Evolutionary conservation across 2,329 filamentous ascomycete species (phyloP), one percentile per base, ranked within the genome.

Genomic region (Penicillium crustosum): DNA sequence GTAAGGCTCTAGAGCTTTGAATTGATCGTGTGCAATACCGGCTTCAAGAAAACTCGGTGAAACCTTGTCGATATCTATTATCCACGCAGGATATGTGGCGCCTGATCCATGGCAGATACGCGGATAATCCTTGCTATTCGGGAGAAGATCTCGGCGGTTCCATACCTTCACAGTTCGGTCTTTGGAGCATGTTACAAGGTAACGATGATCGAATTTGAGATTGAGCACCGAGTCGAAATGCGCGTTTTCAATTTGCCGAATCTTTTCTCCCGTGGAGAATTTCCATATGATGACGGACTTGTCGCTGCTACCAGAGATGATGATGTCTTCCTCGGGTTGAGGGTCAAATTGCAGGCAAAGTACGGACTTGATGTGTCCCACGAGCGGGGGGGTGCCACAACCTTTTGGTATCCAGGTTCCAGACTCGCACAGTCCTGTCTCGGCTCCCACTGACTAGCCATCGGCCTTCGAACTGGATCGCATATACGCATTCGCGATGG

Each of bases 161-260:
- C 96, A 99, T 19, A 99, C 87, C 75, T 97, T 97, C 80, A 99
- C 96, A 0, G 89, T 89, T 74, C 93, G 95, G 75, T 99, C 94
- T 73, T 99, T 99, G 49, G 93, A 97, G 69, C 94, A 97, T 0
- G 94, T 99, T 13, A 97, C 91, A 4, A 99, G 82, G 61, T 95
- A 95, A 9, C 91, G 86, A 64, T 91, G 88, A 70, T 97, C 93
- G 65, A 97, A 99, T 60, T 90, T 86, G 56, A 99, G 86, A 69
- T 97, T 97, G 17, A 99, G 80, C 0, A 99, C 93, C 0, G 93
- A 96, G 74, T 99, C 94, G 31, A 82, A 80, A 72, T 99, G 94
- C 0, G 93, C 93, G 44, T 85, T 82, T 1, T 81, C 81, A 33
- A 97, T 84, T 57, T 86, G 86, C 68, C 93, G 89, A 13, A 97